A percentile compares a stretch with the other conserved stretches of the same genome.
phyloP scores from a whole-genome alignment of 805 yeast genomes.

The Pichia phayaonensis region DNA sequence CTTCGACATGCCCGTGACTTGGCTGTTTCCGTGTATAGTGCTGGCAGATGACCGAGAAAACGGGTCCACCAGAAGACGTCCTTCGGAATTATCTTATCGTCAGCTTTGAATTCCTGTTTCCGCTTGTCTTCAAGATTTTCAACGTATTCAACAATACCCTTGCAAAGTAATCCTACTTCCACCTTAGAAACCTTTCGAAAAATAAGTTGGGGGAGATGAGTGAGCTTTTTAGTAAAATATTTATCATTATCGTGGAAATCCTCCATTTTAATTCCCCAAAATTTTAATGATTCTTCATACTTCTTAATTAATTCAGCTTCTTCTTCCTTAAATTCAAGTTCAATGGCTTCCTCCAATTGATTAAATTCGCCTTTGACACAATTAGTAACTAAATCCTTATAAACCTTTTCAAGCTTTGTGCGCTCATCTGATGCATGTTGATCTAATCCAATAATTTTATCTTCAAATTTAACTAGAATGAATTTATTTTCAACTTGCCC shows the following conservation, averaged over 20 bases:
- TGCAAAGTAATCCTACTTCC: slow-evolving; percentile 26
- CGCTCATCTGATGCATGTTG: slow-evolving; percentile 88
- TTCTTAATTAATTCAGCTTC: slow-evolving; percentile 29
- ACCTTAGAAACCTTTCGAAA: slow-evolving; percentile 16
- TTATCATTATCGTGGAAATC: not conserved
- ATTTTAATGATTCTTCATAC: slow-evolving; percentile 24
- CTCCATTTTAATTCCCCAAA: slow-evolving; percentile 38
- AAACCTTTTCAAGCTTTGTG: slow-evolving; percentile 46
- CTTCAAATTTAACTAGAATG: slow-evolving; percentile 36
- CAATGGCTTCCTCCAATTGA: slow-evolving; percentile 9
- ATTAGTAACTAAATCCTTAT: slow-evolving; percentile 30
- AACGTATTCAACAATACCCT: slow-evolving; percentile 36
- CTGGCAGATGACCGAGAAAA: slow-evolving; percentile 39
- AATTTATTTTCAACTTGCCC: slow-evolving; percentile 61
- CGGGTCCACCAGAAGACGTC: slow-evolving; percentile 4
- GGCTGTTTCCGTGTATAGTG: slow-evolving; percentile 39
- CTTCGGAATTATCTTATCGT: not conserved
- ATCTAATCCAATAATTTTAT: slow-evolving; percentile 40
- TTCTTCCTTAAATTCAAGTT: slow-evolving; percentile 19
- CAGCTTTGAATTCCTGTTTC: not conserved
- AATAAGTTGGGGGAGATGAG: slow-evolving; percentile 40
- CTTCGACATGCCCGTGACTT: slow-evolving; percentile 60
- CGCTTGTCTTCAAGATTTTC: slow-evolving; percentile 5
- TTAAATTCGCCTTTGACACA: not conserved
- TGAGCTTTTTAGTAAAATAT: slow-evolving; percentile 16